Conservation (phyloP, 352 stramenopile species). For the Phytophthora pini region DNA sequence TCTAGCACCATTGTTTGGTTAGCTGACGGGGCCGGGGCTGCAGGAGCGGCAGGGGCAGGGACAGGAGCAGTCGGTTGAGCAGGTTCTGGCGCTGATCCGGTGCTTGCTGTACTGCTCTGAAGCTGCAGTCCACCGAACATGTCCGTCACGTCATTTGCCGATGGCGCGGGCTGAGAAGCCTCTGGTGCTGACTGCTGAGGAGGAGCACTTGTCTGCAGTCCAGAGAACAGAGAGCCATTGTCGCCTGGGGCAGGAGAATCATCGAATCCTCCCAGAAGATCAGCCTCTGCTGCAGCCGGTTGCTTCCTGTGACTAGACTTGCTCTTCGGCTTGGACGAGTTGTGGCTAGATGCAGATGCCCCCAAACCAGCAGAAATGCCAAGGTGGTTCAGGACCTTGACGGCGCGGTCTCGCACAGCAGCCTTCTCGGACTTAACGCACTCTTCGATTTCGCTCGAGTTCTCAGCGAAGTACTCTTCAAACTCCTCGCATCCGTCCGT, state of each 20-base stretch:
- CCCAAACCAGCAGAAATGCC: conserved; percentile 50
- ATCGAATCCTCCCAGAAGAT: conserved; percentile 79
- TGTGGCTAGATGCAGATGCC: conserved; percentile 31
- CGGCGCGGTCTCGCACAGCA: conserved; percentile 74
- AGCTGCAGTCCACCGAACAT: conserved; percentile 85
- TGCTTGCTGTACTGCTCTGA: conserved; percentile 48
- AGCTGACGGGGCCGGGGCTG: conserved; percentile 27
- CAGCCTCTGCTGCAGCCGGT: conserved; percentile 47
- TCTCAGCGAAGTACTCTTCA: conserved; percentile 86
- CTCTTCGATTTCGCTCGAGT: conserved; percentile 75
- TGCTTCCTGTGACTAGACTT: conserved; percentile 50
- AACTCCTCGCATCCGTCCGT: conserved; percentile 85
- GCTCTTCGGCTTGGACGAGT: conserved; percentile 37
- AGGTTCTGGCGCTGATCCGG: conserved; percentile 21
- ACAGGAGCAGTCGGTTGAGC: conserved; percentile 24
- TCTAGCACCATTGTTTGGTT: conserved; percentile 69
- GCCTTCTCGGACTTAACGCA: conserved; percentile 80
- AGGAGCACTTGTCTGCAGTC: conserved; percentile 51
- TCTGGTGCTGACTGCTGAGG: conserved; percentile 39
- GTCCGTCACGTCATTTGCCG: conserved; percentile 51
- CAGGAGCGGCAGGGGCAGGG: conserved; percentile 27
- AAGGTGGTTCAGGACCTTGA: conserved; percentile 75
- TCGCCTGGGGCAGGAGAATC: conserved; percentile 48
- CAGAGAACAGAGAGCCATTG: conserved; percentile 62
- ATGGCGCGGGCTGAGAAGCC: conserved; percentile 23